Conservation (phyloP, 805 yeast genomes). For the Candida ficus region DNA sequence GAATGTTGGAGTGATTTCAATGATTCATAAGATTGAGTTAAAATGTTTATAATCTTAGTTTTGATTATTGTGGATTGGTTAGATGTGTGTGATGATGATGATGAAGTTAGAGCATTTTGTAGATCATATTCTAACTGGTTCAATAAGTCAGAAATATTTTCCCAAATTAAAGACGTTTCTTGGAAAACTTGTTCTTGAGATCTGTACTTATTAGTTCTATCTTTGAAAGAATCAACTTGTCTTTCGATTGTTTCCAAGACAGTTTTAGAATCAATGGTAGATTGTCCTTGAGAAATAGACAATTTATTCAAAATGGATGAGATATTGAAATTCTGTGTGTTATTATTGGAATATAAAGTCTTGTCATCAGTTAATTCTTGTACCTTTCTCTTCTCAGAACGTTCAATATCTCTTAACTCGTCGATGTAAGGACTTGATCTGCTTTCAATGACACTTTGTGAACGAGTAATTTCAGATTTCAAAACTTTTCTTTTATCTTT, state of each 20-base stretch:
- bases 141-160: constrained; percentile 14
- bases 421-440: constrained; percentile 38
- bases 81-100: neutral
- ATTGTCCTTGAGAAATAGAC: neutral
- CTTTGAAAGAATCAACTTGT: constrained; percentile 19
- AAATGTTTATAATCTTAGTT: constrained; percentile 2
- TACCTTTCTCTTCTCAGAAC: constrained; percentile 28
- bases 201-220: constrained; percentile 8
- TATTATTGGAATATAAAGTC: neutral
- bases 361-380: constrained; percentile 4
- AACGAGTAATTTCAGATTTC: constrained; percentile 34
- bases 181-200: constrained; percentile 10
- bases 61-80: neutral
- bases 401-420: constrained; percentile 34
- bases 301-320: neutral
- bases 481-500: constrained; percentile 29
- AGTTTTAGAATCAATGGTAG: constrained; percentile 5
- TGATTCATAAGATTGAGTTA: constrained; percentile 3
- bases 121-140: constrained; percentile 16
- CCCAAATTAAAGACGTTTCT: constrained; percentile 21
- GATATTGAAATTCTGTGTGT: neutral
- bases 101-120: neutral
- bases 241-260: constrained; percentile 18
- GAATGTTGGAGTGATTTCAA: constrained; percentile 2
- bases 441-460: constrained; percentile 45